These are phyloP conservation scores for Diaporthe sp. DNA, from an alignment of 2,329 filamentous ascomycete species.

Conservation along the genomic window DNA sequence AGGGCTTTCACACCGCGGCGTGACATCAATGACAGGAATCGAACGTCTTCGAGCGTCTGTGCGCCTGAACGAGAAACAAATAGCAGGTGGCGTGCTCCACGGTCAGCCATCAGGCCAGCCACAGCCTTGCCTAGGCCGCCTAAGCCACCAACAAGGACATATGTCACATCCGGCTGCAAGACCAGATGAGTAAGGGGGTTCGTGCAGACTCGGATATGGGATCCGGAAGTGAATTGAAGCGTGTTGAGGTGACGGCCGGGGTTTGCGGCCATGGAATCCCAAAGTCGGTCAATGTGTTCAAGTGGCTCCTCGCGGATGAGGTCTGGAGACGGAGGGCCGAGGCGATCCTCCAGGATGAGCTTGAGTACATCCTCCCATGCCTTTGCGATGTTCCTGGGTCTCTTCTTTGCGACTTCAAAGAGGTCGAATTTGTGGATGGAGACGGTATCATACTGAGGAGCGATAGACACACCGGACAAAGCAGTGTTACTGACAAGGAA, in stretches of 20 bases:
- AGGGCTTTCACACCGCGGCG: slow-evolving; percentile 45
- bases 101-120: slow-evolving; percentile 58
- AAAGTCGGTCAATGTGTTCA: slow-evolving; percentile 30
- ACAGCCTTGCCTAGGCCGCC: slow-evolving; percentile 67
- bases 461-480: neutral
- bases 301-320: slow-evolving; percentile 31
- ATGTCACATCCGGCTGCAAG: slow-evolving; percentile 54
- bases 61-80: slow-evolving; percentile 63
- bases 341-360: neutral
- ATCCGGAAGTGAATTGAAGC: slow-evolving; percentile 22
- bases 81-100: slow-evolving; percentile 62
- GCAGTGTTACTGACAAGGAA: slow-evolving; percentile 27
- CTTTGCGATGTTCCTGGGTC: slow-evolving; percentile 27
- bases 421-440: slow-evolving; percentile 41
- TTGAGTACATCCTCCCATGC: slow-evolving; percentile 24
- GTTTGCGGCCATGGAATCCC: slow-evolving; percentile 25
- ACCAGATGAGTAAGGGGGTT: slow-evolving; percentile 5
- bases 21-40: slow-evolving; percentile 48
- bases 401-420: slow-evolving; percentile 28
- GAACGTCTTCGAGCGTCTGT: slow-evolving; percentile 40
- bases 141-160: slow-evolving; percentile 66
- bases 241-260: slow-evolving; percentile 29
- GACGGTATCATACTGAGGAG: slow-evolving; percentile 30
- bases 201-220: slow-evolving; percentile 20
- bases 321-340: slow-evolving; percentile 14